A percentile compares a stretch with the other conserved stretches of the same genome.
Conservation (phyloP, 306 rosid genomes). For the Cucurbita moschata region DNA sequence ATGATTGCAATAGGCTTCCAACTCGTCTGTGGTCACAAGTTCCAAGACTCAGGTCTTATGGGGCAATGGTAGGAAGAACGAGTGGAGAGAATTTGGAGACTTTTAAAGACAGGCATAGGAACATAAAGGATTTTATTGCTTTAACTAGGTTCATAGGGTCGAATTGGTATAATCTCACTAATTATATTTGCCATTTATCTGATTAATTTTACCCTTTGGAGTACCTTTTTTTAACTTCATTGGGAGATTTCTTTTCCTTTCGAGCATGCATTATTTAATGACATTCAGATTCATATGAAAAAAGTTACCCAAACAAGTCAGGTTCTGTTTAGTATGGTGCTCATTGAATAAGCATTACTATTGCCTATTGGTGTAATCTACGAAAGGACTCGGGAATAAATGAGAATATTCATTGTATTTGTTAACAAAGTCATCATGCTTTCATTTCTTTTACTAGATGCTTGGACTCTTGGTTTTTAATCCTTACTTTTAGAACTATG, state of each 20-base stretch:
- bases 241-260: not conserved
- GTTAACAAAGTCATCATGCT: not conserved
- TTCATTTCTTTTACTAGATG: not conserved
- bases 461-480: not conserved
- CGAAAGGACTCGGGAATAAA: not conserved
- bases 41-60: not conserved
- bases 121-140: not conserved
- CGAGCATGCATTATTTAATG: not conserved
- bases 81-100: not conserved
- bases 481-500: not conserved
- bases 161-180: not conserved
- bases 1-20: not conserved
- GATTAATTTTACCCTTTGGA: not conserved
- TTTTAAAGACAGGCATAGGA: not conserved
- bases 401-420: not conserved
- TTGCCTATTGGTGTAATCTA: not conserved
- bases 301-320: not conserved
- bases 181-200: not conserved
- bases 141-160: not conserved
- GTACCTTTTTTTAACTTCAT: not conserved
- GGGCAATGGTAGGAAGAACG: not conserved
- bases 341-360: not conserved
- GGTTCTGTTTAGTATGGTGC: not conserved
- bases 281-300: not conserved
- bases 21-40: not conserved